Conservation (phyloP, 768 basidiomycete genomes). For the Russula emetica region DNA sequence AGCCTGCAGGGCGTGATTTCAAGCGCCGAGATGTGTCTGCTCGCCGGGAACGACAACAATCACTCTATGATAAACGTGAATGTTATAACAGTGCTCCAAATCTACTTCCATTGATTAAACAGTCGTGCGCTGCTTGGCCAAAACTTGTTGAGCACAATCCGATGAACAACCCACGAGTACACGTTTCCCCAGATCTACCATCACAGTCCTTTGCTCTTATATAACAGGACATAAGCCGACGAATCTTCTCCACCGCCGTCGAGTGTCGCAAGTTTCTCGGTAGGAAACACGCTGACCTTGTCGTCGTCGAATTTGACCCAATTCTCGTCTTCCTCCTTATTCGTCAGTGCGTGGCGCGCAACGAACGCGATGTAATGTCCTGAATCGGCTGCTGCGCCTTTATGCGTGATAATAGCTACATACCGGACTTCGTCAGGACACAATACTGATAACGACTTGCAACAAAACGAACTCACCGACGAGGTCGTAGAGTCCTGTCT, state of each 20-base stretch:
- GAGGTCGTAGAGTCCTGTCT: constrained; percentile 84
- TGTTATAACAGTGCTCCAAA: background rate
- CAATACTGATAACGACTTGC: constrained; percentile 7
- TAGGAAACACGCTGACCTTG: constrained; percentile 81
- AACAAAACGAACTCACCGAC: constrained; percentile 54
- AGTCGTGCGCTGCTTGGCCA: background rate
- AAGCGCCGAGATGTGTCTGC: background rate
- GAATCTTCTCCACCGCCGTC: constrained; percentile 94
- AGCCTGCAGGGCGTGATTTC: background rate
- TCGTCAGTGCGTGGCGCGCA: constrained; percentile 16
- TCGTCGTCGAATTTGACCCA: constrained; percentile 99
- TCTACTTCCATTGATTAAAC: constrained; percentile 2
- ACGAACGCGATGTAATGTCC: constrained; percentile 96
- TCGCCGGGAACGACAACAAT: background rate
- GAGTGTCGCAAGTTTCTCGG: constrained; percentile 76
- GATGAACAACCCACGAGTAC: constrained; percentile 15
- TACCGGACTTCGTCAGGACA: constrained; percentile 8
- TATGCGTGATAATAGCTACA: constrained; percentile 91
- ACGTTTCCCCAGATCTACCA: background rate
- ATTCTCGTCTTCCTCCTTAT: constrained; percentile 64
- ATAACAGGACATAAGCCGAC: constrained; percentile 84
- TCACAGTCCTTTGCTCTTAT: constrained; percentile 55
- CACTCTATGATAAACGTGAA: background rate
- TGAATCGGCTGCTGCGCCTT: constrained; percentile 90
- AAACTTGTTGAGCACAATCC: constrained; percentile 5